Percentiles rank a stretch among this genome's conserved stretches.
Conservation (phyloP, 1,284 basidiomycete genomes). For the Malassezia sp. region DNA sequence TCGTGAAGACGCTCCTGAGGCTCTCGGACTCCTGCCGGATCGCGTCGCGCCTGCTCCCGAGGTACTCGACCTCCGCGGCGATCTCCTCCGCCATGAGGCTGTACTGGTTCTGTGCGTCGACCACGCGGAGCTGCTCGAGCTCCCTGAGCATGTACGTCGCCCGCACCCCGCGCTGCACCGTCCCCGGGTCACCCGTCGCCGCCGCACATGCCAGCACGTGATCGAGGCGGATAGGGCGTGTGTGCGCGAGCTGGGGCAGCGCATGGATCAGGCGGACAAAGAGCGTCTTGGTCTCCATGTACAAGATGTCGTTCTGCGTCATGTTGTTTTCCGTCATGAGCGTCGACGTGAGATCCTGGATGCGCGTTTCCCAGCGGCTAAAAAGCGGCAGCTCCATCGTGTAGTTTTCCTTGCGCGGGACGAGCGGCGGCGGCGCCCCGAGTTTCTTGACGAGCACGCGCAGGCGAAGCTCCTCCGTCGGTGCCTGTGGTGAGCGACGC, state of each 20-base stretch:
- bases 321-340: slow-evolving; percentile 84
- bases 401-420: slow-evolving; percentile 92
- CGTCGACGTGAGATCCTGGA: slow-evolving; percentile 89
- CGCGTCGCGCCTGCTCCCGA: slow-evolving; percentile 92
- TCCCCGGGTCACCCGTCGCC: slow-evolving; percentile 85
- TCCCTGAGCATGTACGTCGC: slow-evolving; percentile 97
- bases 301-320: slow-evolving; percentile 93
- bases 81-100: slow-evolving; percentile 96
- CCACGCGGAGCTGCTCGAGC: slow-evolving; percentile 76
- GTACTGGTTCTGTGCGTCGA: slow-evolving; percentile 71
- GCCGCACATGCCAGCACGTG: slow-evolving; percentile 85
- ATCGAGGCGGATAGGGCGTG: slow-evolving; percentile 77
- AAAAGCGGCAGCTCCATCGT: slow-evolving; percentile 84
- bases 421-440: slow-evolving; percentile 78
- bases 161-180: slow-evolving; percentile 70
- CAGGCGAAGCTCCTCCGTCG: slow-evolving; percentile 91
- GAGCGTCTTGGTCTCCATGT: slow-evolving; percentile 99
- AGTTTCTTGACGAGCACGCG: slow-evolving; percentile 92
- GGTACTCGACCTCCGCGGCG: slow-evolving; percentile 79
- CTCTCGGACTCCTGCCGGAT: slow-evolving; percentile 81
- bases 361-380: slow-evolving; percentile 97
- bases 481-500: too few species aligned
- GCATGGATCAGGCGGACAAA: slow-evolving; percentile 95
- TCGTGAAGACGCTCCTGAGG: slow-evolving; percentile 93
- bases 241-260: slow-evolving; percentile 69